Evolutionary conservation across 2,329 filamentous ascomycete species (phyloP).

Genomic region (Claviceps pazoutovae): DNA sequence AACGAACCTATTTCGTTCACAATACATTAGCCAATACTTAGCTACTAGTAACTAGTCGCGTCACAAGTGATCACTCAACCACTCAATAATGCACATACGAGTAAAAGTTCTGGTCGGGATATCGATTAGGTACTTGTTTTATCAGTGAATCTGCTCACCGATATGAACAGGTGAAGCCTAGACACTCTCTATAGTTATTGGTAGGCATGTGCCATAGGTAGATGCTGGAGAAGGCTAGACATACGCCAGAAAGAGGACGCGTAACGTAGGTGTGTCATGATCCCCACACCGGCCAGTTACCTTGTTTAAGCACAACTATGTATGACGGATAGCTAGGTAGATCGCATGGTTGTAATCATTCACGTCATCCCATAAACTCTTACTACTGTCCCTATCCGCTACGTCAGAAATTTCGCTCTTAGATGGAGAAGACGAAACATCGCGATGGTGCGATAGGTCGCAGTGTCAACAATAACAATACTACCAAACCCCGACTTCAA

Average conservation of each 20-base stretch:
- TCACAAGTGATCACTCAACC: background rate
- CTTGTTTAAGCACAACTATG: background rate
- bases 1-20: conserved; percentile 60
- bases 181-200: too few species aligned
- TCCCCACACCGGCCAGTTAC: background rate
- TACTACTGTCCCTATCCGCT: background rate
- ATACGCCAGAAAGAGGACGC: background rate
- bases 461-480: conserved; percentile 1
- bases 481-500: conserved; percentile 20
- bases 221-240: background rate
- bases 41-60: background rate
- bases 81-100: too few species aligned
- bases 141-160: too few species aligned
- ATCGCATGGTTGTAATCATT: background rate
- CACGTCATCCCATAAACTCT: background rate
- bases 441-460: conserved; percentile 9
- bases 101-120: too few species aligned
- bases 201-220: too few species aligned
- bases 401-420: background rate
- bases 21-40: conserved; percentile 47
- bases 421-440: conserved; percentile 6
- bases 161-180: too few species aligned
- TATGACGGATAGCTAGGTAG: background rate
- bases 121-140: too few species aligned
- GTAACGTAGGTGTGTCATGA: background rate